These are phyloP conservation scores for Cladosporium sp. DNA, from an alignment of 2,329 filamentous ascomycete genomes.

Conservation along the genomic window DNA sequence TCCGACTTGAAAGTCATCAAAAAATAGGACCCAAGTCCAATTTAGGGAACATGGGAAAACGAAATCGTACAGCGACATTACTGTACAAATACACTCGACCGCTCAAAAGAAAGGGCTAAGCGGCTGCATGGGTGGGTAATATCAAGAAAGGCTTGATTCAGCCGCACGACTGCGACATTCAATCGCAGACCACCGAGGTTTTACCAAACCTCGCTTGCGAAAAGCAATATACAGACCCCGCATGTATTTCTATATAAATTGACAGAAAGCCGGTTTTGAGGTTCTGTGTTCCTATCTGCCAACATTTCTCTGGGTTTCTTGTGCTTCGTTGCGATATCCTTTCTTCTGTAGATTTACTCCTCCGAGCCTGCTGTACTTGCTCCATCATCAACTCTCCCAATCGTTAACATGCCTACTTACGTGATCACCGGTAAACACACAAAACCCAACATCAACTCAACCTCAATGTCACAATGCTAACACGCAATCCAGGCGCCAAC, in stretches of 20 bases:
- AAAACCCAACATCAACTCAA: not conserved
- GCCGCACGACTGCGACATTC: slow-evolving; percentile 8
- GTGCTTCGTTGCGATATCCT: not conserved
- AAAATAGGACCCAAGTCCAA: not conserved
- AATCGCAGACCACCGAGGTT: slow-evolving; percentile 7
- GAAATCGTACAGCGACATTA: not conserved
- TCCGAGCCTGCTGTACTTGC: too few species aligned
- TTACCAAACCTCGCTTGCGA: not conserved
- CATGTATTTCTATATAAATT: slow-evolving; percentile 15
- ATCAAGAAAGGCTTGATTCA: slow-evolving; percentile 2
- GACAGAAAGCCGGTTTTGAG: not conserved
- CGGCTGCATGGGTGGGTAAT: slow-evolving; percentile 12
- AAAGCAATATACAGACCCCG: not conserved
- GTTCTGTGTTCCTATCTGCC: not conserved
- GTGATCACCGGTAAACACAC: slow-evolving; percentile 9
- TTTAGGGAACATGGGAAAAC: not conserved
- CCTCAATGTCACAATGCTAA: slow-evolving; percentile 28
- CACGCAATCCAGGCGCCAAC: slow-evolving; percentile 44
- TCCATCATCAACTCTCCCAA: not conserved
- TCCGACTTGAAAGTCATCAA: not conserved
- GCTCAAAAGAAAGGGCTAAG: not conserved
- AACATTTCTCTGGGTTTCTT: not conserved
- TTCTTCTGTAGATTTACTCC: too few species aligned
- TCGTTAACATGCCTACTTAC: slow-evolving; percentile 9
- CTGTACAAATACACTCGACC: not conserved